Evolutionary conservation across 139 green algal genomes (phyloP), one percentile per base, ranked within the genome.

Genomic region (Parachlorella kessleri): DNA sequence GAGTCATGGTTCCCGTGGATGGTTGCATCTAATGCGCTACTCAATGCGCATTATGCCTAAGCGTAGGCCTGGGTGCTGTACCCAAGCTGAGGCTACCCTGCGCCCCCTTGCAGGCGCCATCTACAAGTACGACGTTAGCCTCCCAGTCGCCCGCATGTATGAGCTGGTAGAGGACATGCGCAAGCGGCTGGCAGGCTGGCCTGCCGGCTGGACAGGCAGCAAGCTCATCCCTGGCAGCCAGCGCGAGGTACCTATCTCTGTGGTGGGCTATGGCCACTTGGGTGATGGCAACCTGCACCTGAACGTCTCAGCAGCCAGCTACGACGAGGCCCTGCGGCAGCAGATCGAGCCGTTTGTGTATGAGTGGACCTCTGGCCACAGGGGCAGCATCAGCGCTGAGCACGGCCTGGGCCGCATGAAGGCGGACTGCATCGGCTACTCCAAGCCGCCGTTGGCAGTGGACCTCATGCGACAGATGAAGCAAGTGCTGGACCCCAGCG

Each of bases 261-360:
- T 98, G 30, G 87, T 95, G 3, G 95, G 95, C 1, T 99, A 98
- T 74, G 97, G 97, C 4, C 97, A 99, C 81, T 83, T 99, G 26
- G 97, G 97, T 5, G 95, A 99, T 74, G 92, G 94, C 72, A 99
- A 99, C 85, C 86, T 99, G 42, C 96, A 99, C 84, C 92, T 99
- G 42, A 99, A 99, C 84, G 79, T 99, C 18, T 95, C 91, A 3
- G 77, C 75, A 0, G 83, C 86, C 0, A 24, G 71, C 14, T 87
- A 91, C 54, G 55, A 82, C 14, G 65, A 86, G 10, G 81, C 71
- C 35, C 55, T 99, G 24, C 41, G 81, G 40, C 48, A 64, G 21
- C 38, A 79, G 8, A 91, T 99, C 9, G 97, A 99, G 90, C 96
- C 96, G 2, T 99, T 91, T 85, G 93, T 99, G 36, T 99, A 97